A percentile compares a stretch with the other conserved stretches of the same genome.
Evolutionary conservation across 805 yeast genomes (phyloP).

Genomic region (Kazachstania africana): DNA sequence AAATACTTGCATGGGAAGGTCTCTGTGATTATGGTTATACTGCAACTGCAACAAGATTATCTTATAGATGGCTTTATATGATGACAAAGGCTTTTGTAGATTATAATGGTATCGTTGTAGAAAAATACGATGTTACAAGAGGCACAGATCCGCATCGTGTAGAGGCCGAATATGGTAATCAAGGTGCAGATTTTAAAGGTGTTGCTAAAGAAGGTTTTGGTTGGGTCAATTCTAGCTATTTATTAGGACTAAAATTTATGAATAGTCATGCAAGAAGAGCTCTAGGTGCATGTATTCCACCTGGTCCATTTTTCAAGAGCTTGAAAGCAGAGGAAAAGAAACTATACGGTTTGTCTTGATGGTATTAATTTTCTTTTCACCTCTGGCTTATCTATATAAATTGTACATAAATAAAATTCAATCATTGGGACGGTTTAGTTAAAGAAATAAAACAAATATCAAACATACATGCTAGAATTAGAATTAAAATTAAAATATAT

Average conservation of each 20-base stretch:
- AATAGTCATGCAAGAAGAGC: conserved; percentile 61
- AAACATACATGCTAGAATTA: no score
- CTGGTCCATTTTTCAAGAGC: conserved; percentile 45
- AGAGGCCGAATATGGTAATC: conserved; percentile 94
- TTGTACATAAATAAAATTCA: no score
- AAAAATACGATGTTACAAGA: conserved; percentile 82
- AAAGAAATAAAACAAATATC: no score
- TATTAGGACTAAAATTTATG: conserved; percentile 58
- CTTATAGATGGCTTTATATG: conserved; percentile 80
- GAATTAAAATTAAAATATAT: no score
- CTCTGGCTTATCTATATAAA: no score
- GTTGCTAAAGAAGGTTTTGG: conserved; percentile 96
- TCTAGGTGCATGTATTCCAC: conserved; percentile 68
- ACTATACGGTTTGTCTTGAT: conserved; percentile 26
- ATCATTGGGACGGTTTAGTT: no score
- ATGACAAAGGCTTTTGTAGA: conserved; percentile 87
- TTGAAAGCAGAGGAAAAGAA: conserved; percentile 33
- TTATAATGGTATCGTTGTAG: conserved; percentile 89
- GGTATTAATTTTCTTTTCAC: no score
- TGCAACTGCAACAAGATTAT: conserved; percentile 55
- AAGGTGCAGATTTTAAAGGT: conserved; percentile 85
- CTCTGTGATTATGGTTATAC: conserved; percentile 57
- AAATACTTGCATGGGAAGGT: conserved; percentile 88
- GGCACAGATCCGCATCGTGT: conserved; percentile 81
- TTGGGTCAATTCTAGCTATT: conserved; percentile 88